Conservation (phyloP, 192 early-diverging fungal species). For the Rhizoclosmatium globosum region DNA sequence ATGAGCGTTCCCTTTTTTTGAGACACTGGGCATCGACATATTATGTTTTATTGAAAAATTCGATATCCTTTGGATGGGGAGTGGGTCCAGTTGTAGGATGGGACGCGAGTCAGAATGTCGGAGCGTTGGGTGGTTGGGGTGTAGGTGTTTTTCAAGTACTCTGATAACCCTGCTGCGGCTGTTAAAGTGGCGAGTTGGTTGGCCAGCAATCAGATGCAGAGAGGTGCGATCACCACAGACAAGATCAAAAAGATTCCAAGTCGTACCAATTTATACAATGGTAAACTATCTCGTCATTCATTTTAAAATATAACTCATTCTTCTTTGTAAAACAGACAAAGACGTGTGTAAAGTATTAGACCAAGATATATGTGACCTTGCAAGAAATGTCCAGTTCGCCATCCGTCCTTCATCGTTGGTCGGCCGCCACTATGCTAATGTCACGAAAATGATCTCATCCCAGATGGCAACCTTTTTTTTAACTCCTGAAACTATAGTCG, state of each 20-base stretch:
- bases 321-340: conserved; percentile 5
- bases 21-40: conserved; percentile 41
- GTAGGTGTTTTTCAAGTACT: conserved; percentile 49
- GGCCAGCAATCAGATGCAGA: conserved; percentile 25
- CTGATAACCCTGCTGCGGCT: conserved; percentile 45
- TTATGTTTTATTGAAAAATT: conserved; percentile 16
- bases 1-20: conserved; percentile 42
- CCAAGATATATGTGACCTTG: conserved; percentile 27
- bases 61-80: conserved; percentile 45
- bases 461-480: conserved; percentile 24
- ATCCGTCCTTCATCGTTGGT: conserved; percentile 33
- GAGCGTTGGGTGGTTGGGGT: conserved; percentile 46
- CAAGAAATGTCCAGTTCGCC: conserved; percentile 9
- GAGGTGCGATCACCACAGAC: conserved; percentile 1
- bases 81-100: conserved; percentile 44
- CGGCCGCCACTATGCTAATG: conserved; percentile 31
- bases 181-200: conserved; percentile 41
- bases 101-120: conserved; percentile 33
- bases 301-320: background rate
- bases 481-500: conserved; percentile 16
- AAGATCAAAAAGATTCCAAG: conserved; percentile 11
- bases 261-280: conserved; percentile 19
- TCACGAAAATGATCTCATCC: conserved; percentile 15
- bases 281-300: conserved; percentile 11
- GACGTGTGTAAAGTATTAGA: conserved; percentile 12